Evolutionary conservation across 2,329 filamentous ascomycete species (phyloP), one percentile per base, ranked within the genome.

Genomic region (Xenoacremonium recifei): DNA sequence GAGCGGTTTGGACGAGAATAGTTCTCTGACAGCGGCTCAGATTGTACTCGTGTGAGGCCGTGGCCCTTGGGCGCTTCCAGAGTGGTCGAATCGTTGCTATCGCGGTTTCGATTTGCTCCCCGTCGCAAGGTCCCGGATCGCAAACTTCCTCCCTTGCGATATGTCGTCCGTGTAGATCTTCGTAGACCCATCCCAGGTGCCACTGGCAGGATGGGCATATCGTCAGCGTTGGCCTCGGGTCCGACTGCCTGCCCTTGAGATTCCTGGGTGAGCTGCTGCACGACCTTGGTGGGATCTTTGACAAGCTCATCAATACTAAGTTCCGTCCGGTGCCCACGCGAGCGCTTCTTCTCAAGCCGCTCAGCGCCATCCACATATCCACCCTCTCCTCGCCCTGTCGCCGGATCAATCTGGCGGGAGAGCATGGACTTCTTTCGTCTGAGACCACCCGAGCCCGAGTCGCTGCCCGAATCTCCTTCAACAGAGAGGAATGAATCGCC

Each of bases 391-490:
- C 69, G 69, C 1, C 77, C 76, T 7, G 76, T 75, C 4, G 82
- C 80, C 50, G 80, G 87, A 54, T 96, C 87, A 45, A 99, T 87
- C 63, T 97, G 91, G 44, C 86, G 80, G 5, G 92, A 97, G 5
- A 99, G 75, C 88, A 95, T 96, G 0, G 92, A 97, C 67, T 93
- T 96, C 67, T 95, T 96, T 56, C 93, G 80, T 54, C 84, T 78
- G 49, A 97, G 63, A 29, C 86, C 78, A 13, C 79, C 79, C 62
- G 67, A 79, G 15, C 79, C 79, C 61, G 67, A 79, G 66, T 66
- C 76, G 65, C 48, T 81, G 71, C 58, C 79, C 47, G 53, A 75
- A 39, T 77, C 69, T 49, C 52, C 54, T 7, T 85, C 77, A 5
- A 77, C 68, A 21, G 82, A 80, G 35, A 90, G 68, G 27, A 75